phyloP scores from a whole-genome alignment of 768 basidiomycete genomes.

The Lactarius akahatsu region DNA sequence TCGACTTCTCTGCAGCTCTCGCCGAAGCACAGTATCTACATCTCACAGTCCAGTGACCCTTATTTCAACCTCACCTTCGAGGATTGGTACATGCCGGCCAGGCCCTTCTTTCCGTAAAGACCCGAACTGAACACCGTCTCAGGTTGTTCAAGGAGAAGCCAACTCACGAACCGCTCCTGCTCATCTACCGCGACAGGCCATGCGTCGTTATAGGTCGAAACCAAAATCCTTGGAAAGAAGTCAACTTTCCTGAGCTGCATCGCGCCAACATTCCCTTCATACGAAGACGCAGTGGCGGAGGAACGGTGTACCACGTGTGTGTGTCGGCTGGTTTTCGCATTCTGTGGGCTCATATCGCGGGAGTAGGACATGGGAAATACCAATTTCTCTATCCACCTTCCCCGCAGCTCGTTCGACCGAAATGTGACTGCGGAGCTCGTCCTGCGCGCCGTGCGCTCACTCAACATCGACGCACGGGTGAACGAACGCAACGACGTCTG shows the following conservation, averaged over 20 bases:
- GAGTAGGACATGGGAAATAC: conserved; percentile 92
- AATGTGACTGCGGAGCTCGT: conserved; percentile 75
- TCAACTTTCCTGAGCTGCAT: conserved; percentile 65
- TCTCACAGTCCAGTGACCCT: conserved; percentile 77
- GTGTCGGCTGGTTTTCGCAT: not conserved
- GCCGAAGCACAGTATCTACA: conserved; percentile 53
- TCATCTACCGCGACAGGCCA: conserved; percentile 84
- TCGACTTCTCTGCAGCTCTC: conserved; percentile 9
- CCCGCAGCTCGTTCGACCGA: conserved; percentile 78
- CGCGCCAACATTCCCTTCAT: conserved; percentile 67
- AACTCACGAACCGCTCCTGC: conserved; percentile 65
- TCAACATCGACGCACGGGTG: conserved; percentile 74
- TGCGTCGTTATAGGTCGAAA: conserved; percentile 94
- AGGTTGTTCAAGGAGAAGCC: conserved; percentile 83
- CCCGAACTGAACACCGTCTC: conserved; percentile 34
- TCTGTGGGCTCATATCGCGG: not conserved
- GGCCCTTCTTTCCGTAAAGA: conserved; percentile 34
- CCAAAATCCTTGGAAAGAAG: conserved; percentile 98
- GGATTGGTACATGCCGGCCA: conserved; percentile 70
- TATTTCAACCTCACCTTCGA: conserved; percentile 90
- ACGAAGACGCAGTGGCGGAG: conserved; percentile 86
- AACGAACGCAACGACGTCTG: conserved; percentile 94
- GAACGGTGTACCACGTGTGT: conserved; percentile 90
- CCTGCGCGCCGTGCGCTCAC: conserved; percentile 66
- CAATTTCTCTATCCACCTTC: conserved; percentile 92